Evolutionary conservation across 2,329 filamentous ascomycete genomes (phyloP).

Genomic region (Rasamsonia emersonii): DNA sequence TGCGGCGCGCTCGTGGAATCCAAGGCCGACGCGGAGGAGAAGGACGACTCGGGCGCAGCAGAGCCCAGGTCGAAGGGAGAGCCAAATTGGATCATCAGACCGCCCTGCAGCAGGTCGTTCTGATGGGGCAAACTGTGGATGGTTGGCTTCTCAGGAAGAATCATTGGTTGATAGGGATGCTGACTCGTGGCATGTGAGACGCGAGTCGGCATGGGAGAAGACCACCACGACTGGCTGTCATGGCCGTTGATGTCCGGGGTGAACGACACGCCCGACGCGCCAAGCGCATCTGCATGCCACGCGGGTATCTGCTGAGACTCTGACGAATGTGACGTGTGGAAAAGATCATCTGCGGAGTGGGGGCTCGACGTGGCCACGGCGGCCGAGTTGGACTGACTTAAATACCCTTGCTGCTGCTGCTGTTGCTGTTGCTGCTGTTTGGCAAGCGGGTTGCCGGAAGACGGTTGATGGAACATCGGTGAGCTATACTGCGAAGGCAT

Average conservation of each 20-base stretch:
- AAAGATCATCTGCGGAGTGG: conserved; percentile 29
- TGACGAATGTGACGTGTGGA: conserved; percentile 31
- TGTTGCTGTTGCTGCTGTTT: conserved; percentile 23
- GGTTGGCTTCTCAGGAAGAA: conserved; percentile 22
- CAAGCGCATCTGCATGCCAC: conserved; percentile 33
- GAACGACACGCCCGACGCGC: conserved; percentile 28
- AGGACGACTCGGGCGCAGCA: conserved; percentile 18
- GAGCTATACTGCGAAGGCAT: conserved; percentile 25
- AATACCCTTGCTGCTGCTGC: conserved; percentile 25
- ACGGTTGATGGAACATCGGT: conserved; percentile 24
- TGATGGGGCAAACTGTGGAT: conserved; percentile 21
- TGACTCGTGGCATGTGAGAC: conserved; percentile 27
- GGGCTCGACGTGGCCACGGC: conserved; percentile 25
- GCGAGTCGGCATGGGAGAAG: conserved; percentile 25
- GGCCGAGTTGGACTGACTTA: conserved; percentile 21
- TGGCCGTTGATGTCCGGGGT: conserved; percentile 30
- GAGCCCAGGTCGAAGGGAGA: conserved; percentile 26
- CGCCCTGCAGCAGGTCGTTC: conserved; percentile 28
- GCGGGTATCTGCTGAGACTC: conserved; percentile 31
- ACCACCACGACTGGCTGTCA: conserved; percentile 34
- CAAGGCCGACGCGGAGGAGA: conserved; percentile 16
- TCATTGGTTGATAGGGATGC: conserved; percentile 28
- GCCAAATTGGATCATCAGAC: conserved; percentile 33
- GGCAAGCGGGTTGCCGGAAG: too few species aligned
- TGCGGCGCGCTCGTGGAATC: conserved; percentile 11